phyloP scores from a whole-genome alignment of 164 flowering plant species.

The Magnolia kwangsiensis region DNA sequence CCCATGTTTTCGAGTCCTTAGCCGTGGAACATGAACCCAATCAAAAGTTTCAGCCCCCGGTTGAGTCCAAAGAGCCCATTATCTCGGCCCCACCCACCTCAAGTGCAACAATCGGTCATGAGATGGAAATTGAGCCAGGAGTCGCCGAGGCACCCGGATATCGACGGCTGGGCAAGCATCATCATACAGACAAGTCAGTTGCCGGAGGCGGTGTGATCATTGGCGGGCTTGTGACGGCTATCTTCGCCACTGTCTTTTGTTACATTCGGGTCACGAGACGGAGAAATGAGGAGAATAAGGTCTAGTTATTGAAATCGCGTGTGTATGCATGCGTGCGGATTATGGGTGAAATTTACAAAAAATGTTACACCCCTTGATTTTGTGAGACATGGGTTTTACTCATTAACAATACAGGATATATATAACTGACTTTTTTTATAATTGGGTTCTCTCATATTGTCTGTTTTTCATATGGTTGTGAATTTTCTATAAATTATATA shows the following conservation, averaged over 20 bases:
- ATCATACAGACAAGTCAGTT: constrained; percentile 8
- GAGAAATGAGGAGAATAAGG: neutral
- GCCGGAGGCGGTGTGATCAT: constrained; percentile 32
- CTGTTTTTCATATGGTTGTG: neutral
- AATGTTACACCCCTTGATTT: neutral
- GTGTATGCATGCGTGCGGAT: neutral
- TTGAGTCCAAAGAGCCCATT: neutral
- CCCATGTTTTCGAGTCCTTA: neutral
- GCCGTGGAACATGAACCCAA: constrained; percentile 5
- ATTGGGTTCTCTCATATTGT: neutral
- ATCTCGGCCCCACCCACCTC: constrained; percentile 10
- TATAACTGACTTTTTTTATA: neutral
- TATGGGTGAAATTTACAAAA: neutral
- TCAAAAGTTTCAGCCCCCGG: neutral
- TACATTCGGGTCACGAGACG: constrained; percentile 31
- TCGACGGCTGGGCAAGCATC: constrained; percentile 17
- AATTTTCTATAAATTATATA: neutral
- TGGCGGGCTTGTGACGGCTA: constrained; percentile 28
- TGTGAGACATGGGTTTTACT: neutral
- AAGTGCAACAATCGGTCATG: neutral
- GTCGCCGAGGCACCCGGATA: constrained; percentile 16
- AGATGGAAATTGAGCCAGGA: neutral
- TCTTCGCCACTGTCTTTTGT: constrained; percentile 21
- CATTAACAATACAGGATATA: neutral
- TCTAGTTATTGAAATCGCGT: neutral